These are phyloP conservation scores for Berberis thunbergii DNA, from an alignment of 164 flowering plant species.

Conservation along the genomic window DNA sequence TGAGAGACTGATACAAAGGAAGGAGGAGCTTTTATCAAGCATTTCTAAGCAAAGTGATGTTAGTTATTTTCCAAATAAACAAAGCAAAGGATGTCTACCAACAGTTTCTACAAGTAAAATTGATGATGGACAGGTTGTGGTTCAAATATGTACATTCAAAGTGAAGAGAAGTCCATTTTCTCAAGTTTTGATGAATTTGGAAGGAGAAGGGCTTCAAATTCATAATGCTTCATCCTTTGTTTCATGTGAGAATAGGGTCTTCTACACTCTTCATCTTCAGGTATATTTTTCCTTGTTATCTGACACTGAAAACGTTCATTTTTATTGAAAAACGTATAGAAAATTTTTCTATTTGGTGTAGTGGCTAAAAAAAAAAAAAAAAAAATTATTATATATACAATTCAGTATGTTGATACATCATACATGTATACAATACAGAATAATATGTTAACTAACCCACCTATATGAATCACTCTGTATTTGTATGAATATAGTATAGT, in stretches of 20 bases:
- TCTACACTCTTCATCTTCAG: conserved; percentile 32
- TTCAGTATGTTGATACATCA: too few relatives aligned
- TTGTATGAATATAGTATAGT: too few relatives aligned
- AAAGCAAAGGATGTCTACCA: neutral
- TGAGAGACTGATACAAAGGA: conserved; percentile 27
- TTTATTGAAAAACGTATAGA: neutral
- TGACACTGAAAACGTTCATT: neutral
- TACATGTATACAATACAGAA: too few relatives aligned
- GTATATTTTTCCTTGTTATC: neutral
- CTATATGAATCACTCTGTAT: too few relatives aligned
- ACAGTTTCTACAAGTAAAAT: conserved; percentile 24
- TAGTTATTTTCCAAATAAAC: neutral
- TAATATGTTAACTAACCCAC: neutral
- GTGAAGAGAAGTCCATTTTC: conserved; percentile 20
- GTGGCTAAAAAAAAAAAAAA: neutral
- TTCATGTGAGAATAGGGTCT: conserved; percentile 29
- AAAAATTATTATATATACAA: too few relatives aligned
- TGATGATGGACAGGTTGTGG: conserved; percentile 32
- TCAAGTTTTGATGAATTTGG: conserved; percentile 32
- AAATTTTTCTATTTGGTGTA: neutral
- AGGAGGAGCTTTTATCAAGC: conserved; percentile 31
- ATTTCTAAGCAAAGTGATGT: conserved; percentile 15
- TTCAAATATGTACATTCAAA: conserved; percentile 32
- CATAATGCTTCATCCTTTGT: conserved; percentile 40
- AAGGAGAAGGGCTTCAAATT: conserved; percentile 33